These are phyloP conservation scores for Trichophyton verrucosum DNA, from an alignment of 2,329 filamentous ascomycete species.

Conservation along the genomic window DNA sequence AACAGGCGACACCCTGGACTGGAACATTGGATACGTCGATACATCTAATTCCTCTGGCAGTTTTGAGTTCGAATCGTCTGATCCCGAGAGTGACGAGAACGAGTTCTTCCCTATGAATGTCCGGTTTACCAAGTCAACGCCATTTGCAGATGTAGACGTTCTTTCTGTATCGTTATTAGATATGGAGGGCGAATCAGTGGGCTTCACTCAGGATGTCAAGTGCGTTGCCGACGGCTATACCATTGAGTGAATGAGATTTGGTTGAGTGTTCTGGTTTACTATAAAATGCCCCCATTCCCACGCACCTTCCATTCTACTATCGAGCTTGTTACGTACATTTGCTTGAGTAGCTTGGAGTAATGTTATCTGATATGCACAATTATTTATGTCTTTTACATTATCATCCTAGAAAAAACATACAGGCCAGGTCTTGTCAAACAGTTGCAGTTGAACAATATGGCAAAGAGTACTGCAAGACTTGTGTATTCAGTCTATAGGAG, in stretches of 20 bases:
- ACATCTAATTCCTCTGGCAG: constrained; percentile 70
- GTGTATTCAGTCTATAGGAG: neutral
- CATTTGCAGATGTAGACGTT: constrained; percentile 88
- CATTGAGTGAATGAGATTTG: constrained; percentile 27
- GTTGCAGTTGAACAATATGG: neutral
- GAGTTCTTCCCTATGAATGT: constrained; percentile 98
- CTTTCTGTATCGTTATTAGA: constrained; percentile 32
- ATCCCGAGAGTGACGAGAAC: constrained; percentile 69
- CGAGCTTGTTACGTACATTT: neutral
- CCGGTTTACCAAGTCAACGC: constrained; percentile 70
- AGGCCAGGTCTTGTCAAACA: neutral
- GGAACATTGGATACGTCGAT: constrained; percentile 79
- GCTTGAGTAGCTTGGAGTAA: neutral
- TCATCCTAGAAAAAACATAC: neutral
- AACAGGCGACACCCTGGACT: constrained; percentile 82
- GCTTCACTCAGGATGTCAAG: constrained; percentile 35
- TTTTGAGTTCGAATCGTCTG: constrained; percentile 91
- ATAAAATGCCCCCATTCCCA: neutral
- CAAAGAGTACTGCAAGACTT: neutral
- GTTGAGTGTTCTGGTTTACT: neutral
- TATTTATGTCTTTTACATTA: neutral
- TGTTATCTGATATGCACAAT: neutral
- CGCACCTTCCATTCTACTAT: neutral
- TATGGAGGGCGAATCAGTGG: constrained; percentile 32
- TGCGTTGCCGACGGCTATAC: constrained; percentile 33